A percentile compares a stretch with the other conserved stretches of the same genome.
Conservation (phyloP, 768 basidiomycete genomes). For the Lentinula edodes region DNA sequence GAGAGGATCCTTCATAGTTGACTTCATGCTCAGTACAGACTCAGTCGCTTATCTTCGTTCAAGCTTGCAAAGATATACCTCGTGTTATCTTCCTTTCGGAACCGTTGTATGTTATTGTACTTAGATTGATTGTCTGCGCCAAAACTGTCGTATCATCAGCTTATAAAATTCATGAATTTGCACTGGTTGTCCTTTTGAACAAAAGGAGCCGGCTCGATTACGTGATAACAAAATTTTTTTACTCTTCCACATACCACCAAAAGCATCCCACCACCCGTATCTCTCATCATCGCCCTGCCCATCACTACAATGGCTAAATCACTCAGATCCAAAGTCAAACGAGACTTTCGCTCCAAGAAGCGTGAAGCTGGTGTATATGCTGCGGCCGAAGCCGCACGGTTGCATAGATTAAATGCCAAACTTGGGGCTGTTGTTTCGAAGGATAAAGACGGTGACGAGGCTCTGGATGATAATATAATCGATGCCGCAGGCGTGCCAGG, state of each 20-base stretch:
- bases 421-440: constrained; percentile 43
- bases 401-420: constrained; percentile 67
- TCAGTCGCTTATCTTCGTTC: too few species aligned
- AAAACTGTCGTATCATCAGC: too few species aligned
- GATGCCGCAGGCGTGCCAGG: constrained; percentile 43
- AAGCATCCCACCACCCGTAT: constrained; percentile 12
- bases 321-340: constrained; percentile 75
- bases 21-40: too few species aligned
- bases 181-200: too few species aligned
- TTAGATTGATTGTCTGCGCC: too few species aligned
- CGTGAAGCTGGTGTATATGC: constrained; percentile 72
- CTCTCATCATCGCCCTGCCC: constrained; percentile 9
- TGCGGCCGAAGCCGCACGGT: constrained; percentile 69
- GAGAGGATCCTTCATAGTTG: constrained; percentile 51
- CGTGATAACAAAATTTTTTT: neutral
- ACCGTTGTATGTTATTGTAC: too few species aligned
- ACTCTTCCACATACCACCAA: neutral
- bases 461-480: constrained; percentile 25
- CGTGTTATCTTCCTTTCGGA: too few species aligned
- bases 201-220: neutral
- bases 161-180: too few species aligned
- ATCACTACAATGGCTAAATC: constrained; percentile 69
- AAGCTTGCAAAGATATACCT: too few species aligned
- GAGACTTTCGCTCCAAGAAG: constrained; percentile 72
- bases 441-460: constrained; percentile 30